These are phyloP conservation scores for Colletotrichum nymphaeae DNA, from an alignment of 2,329 filamentous ascomycete species.

Conservation along the genomic window DNA sequence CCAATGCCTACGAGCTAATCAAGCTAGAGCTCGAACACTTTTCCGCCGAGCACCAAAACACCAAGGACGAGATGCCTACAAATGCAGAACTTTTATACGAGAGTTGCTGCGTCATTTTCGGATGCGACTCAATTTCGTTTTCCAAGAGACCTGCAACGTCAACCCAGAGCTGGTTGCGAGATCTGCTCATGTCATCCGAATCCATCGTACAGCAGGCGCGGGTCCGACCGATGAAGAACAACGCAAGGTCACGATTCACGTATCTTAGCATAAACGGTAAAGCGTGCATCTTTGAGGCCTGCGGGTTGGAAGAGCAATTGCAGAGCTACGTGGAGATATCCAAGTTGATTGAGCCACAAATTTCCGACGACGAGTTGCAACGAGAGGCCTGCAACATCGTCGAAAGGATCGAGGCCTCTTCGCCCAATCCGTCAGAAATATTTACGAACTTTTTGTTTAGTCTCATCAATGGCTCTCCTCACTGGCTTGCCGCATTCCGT, in stretches of 20 bases:
- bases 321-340: slow-evolving; percentile 24
- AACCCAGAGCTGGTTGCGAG: slow-evolving; percentile 41
- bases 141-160: slow-evolving; percentile 34
- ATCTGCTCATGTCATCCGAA: slow-evolving; percentile 37
- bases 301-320: slow-evolving; percentile 24
- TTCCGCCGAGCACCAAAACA: slow-evolving; percentile 1
- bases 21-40: slow-evolving; percentile 30
- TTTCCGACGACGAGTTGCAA: slow-evolving; percentile 16
- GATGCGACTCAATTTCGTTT: slow-evolving; percentile 23
- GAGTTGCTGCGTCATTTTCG: slow-evolving; percentile 38
- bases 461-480: slow-evolving; percentile 22
- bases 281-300: slow-evolving; percentile 27
- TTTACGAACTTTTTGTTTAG: slow-evolving; percentile 15
- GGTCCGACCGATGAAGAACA: slow-evolving; percentile 12
- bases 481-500: slow-evolving; percentile 25
- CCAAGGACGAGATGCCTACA: slow-evolving; percentile 2
- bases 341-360: neutral
- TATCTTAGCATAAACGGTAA: slow-evolving; percentile 34
- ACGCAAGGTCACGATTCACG: slow-evolving; percentile 18
- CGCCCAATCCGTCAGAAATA: neutral
- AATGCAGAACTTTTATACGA: slow-evolving; percentile 29
- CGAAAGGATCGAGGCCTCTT: neutral
- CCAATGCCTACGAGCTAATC: slow-evolving; percentile 30
- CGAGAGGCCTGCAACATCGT: slow-evolving; percentile 26
- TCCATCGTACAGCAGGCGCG: slow-evolving; percentile 37